phyloP scores from a whole-genome alignment of 192 early-diverging fungal species.

The Coemansia sp. region DNA sequence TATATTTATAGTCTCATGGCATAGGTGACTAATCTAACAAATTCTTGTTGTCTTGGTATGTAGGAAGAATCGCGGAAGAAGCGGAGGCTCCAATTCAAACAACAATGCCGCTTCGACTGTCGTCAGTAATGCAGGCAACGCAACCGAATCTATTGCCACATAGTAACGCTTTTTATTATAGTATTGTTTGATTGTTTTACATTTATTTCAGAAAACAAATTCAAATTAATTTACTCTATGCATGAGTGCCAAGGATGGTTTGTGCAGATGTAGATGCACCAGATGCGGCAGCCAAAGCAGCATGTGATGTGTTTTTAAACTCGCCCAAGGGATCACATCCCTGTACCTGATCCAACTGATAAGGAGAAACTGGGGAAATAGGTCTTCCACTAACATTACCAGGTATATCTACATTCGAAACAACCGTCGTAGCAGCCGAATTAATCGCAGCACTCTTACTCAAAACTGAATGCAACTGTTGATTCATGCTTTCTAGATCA shows the following conservation, averaged over 20 bases:
- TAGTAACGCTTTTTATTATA: neutral
- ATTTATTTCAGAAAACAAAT: neutral
- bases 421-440: too few species aligned
- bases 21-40: too few species aligned
- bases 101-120: too few species aligned
- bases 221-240: neutral
- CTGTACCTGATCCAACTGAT: slow-evolving; percentile 41
- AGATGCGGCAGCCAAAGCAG: neutral
- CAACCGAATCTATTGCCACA: too few species aligned
- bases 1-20: neutral
- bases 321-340: slow-evolving; percentile 27
- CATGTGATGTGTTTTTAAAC: slow-evolving; percentile 25
- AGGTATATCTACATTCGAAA: too few species aligned
- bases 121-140: too few species aligned
- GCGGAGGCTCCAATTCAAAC: too few species aligned
- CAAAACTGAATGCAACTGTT: slow-evolving; percentile 34
- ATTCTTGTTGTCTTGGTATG: too few species aligned
- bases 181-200: neutral
- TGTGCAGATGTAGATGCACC: slow-evolving; percentile 7
- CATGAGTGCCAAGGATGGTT: slow-evolving; percentile 6
- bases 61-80: slow-evolving; percentile 6
- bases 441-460: slow-evolving; percentile 18
- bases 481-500: slow-evolving; percentile 33
- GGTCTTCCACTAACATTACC: too few species aligned
- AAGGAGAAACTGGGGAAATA: slow-evolving; percentile 46